Base-by-base conservation (phyloP, 2,329 filamentous ascomycete genomes). In the Fusarium praegraminearum region DNA sequence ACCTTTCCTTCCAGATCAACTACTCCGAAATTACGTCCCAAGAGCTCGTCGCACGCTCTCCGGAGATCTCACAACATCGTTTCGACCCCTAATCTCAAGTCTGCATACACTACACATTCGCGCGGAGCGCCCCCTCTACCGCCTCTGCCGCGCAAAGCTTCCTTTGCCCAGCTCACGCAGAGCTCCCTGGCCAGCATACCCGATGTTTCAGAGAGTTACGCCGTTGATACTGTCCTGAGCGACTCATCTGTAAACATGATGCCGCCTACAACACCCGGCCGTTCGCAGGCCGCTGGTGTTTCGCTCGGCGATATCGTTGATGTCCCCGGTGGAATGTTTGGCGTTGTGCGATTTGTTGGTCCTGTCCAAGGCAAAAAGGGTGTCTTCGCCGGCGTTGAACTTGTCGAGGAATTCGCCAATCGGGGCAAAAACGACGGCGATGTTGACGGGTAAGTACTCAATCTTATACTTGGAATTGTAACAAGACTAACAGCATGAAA, bases 341-440 rank as follows among this genome's bases (percentile, higher is more conserved):
- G 96, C 50, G 91, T 89, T 3, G 90, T 98, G 71, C 95, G 92
- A 78, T 99, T 97, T 77, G 84, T 98, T 66, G 96, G 96, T 45
- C 84, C 85, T 40, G 95, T 99, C 41, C 88, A 90, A 73, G 94
- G 94, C 68, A 98, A 97, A 83, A 93, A 92, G 73, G 96, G 96
- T 52, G 87, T 88, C 22, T 99, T 99, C 83, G 94, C 93, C 33
- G 96, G 96, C 46, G 93, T 99, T 36, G 96, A 99, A 80, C 85
- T 99, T 68, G 89, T 91, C 75, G 84, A 88, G 55, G 92, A 97
- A 72, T 97, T 91, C 82, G 92, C 94, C 35, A 80, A 86, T 53
- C 89, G 91, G 77, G 96, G 96, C 35, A 99, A 99, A 85, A 99
- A 99, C 77, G 97, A 88, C 75, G 96, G 96, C 69, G 94, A 97